Conservation (phyloP, 1,139 yeast genomes). For the Suhomyces kunorum region DNA sequence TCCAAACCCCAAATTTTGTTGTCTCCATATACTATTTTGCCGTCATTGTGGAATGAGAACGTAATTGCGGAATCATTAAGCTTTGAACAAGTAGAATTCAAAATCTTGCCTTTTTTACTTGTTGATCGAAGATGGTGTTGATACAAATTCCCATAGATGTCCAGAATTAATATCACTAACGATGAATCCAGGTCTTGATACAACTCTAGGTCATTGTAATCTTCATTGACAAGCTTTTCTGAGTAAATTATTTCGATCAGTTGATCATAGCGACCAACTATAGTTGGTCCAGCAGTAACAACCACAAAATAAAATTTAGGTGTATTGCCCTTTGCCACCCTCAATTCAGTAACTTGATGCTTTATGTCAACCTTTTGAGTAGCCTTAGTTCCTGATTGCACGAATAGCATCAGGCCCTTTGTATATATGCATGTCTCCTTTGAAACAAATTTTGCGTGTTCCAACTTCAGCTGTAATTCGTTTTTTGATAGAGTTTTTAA, state of each 20-base stretch:
- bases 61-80: neutral
- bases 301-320: neutral
- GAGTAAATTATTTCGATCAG: neutral
- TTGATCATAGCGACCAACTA: neutral
- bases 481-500: neutral
- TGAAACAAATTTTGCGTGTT: neutral
- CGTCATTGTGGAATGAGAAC: neutral
- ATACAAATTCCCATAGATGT: conserved; percentile 4
- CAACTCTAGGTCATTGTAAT: neutral
- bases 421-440: neutral
- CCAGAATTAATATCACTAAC: conserved; percentile 3
- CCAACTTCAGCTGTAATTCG: neutral
- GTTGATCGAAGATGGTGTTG: conserved; percentile 1
- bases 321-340: neutral
- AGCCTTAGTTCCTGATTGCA: neutral
- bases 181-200: neutral
- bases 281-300: neutral
- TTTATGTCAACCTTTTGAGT: neutral
- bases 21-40: neutral
- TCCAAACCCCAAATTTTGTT: conserved; percentile 1
- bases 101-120: neutral
- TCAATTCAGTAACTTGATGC: neutral
- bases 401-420: neutral
- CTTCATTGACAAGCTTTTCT: neutral
- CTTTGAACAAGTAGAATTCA: neutral